phyloP scores from a whole-genome alignment of 2,329 filamentous ascomycete species.

The Aspergillus amoenus region DNA sequence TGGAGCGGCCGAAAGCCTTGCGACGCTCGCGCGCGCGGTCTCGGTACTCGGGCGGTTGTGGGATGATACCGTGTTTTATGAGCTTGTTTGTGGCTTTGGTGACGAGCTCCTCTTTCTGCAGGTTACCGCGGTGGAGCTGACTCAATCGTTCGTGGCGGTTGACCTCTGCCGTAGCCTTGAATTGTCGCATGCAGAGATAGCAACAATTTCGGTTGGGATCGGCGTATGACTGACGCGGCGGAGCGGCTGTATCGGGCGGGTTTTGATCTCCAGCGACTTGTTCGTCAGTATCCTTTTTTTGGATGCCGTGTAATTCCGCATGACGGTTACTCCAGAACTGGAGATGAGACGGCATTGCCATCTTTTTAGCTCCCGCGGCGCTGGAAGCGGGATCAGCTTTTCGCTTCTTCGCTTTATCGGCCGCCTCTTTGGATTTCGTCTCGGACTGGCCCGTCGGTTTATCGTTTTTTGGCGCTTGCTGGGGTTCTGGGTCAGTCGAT shows the following conservation, averaged over 20 bases:
- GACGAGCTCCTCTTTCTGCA: slow-evolving; percentile 51
- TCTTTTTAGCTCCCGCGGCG: slow-evolving; percentile 37
- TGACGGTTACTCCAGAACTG: slow-evolving; percentile 72
- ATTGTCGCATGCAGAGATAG: slow-evolving; percentile 61
- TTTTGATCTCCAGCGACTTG: slow-evolving; percentile 15
- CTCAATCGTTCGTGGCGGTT: slow-evolving; percentile 61
- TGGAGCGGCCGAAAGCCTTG: slow-evolving; percentile 42
- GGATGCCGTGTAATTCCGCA: slow-evolving; percentile 62
- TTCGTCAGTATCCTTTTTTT: slow-evolving; percentile 32
- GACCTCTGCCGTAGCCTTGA: slow-evolving; percentile 55
- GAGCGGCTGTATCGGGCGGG: slow-evolving; percentile 25
- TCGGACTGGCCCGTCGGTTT: slow-evolving; percentile 18
- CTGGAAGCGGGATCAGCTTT: slow-evolving; percentile 44
- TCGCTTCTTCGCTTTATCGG: slow-evolving; percentile 47
- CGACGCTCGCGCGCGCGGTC: slow-evolving; percentile 49
- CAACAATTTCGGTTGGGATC: slow-evolving; percentile 59
- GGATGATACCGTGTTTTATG: slow-evolving; percentile 41
- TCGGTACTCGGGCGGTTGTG: slow-evolving; percentile 43
- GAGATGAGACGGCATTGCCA: slow-evolving; percentile 62
- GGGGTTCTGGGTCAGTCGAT: slow-evolving; percentile 48
- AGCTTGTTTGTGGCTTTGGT: slow-evolving; percentile 42
- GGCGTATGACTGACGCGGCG: slow-evolving; percentile 58
- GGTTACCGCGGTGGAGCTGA: slow-evolving; percentile 56
- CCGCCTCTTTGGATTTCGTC: slow-evolving; percentile 38
- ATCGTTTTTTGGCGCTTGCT: slow-evolving; percentile 20